A percentile compares a stretch with the other conserved stretches of the same genome.
phyloP scores from a whole-genome alignment of 2,329 filamentous ascomycete genomes.

The Metarhizium rileyi region DNA sequence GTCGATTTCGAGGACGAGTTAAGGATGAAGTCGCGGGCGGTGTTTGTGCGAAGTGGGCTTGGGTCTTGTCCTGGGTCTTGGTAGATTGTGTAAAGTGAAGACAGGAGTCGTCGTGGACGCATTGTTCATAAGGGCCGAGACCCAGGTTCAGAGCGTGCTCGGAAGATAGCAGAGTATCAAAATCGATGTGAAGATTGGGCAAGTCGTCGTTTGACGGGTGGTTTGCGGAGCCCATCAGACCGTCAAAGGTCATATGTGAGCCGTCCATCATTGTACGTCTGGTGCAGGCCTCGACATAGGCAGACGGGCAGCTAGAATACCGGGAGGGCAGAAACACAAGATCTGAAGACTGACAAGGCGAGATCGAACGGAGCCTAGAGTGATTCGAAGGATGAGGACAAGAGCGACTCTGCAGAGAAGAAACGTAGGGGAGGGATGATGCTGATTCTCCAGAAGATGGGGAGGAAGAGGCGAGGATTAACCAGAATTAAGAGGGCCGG shows the following conservation, averaged over 20 bases:
- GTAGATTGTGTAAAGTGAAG: constrained; percentile 12
- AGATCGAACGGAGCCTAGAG: neutral
- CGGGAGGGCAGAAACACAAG: neutral
- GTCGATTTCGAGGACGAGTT: neutral
- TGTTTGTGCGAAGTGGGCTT: constrained; percentile 6
- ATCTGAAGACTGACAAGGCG: neutral
- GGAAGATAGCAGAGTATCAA: constrained; percentile 17
- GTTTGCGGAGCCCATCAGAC: constrained; percentile 9
- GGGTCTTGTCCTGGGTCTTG: constrained; percentile 9
- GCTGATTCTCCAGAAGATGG: neutral
- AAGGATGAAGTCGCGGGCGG: constrained; percentile 1
- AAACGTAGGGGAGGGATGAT: too few species aligned
- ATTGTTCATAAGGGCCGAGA: constrained; percentile 17
- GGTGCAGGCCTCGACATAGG: neutral
- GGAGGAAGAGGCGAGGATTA: neutral
- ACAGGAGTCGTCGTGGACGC: constrained; percentile 24
- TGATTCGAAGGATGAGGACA: neutral
- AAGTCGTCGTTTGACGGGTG: constrained; percentile 20
- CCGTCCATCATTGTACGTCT: constrained; percentile 12
- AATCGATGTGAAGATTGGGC: constrained; percentile 14
- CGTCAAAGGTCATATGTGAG: constrained; percentile 13
- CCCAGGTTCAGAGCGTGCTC: constrained; percentile 16
- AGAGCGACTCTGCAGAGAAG: neutral
- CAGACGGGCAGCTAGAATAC: neutral
- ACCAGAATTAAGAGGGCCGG: neutral